phyloP scores from a whole-genome alignment of 2,329 filamentous ascomycete species.

The Botrytis deweyae region DNA sequence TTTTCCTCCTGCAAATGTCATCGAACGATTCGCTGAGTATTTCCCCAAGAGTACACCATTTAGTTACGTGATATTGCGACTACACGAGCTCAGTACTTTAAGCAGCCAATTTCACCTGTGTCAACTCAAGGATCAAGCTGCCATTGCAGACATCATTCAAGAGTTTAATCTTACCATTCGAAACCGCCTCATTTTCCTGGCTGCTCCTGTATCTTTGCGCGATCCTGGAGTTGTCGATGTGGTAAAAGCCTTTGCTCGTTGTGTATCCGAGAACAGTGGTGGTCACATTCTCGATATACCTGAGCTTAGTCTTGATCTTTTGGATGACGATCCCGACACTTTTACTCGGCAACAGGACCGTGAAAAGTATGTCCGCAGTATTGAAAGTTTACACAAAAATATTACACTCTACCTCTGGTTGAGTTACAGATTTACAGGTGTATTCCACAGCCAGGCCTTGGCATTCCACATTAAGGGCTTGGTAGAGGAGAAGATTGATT shows the following conservation, averaged over 20 bases:
- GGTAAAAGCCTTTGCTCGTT: constrained; percentile 63
- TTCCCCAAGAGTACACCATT: constrained; percentile 81
- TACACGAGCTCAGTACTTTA: constrained; percentile 64
- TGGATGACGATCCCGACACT: constrained; percentile 48
- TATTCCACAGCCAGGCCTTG: constrained; percentile 73
- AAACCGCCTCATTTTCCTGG: constrained; percentile 75
- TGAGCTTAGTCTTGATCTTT: constrained; percentile 66
- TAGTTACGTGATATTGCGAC: constrained; percentile 73
- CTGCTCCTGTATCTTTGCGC: constrained; percentile 63
- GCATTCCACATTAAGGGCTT: constrained; percentile 77
- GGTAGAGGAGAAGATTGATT: constrained; percentile 70
- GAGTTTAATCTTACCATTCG: constrained; percentile 64
- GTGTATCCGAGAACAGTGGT: constrained; percentile 68
- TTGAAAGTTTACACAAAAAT: constrained; percentile 79
- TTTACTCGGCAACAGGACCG: constrained; percentile 39
- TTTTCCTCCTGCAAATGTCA: constrained; percentile 65
- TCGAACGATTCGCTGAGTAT: constrained; percentile 76
- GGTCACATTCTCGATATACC: constrained; percentile 75
- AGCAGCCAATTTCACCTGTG: constrained; percentile 71
- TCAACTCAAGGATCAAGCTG: constrained; percentile 57
- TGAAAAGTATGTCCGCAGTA: constrained; percentile 53
- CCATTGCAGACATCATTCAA: constrained; percentile 74
- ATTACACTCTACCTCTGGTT: constrained; percentile 91
- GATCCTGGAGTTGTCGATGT: constrained; percentile 50
- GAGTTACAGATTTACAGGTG: constrained; percentile 79